Percentiles rank a stretch among this genome's conserved stretches.
Evolutionary conservation across 2,329 filamentous ascomycete genomes (phyloP).

Genomic region (Ophiosphaerella narmari): DNA sequence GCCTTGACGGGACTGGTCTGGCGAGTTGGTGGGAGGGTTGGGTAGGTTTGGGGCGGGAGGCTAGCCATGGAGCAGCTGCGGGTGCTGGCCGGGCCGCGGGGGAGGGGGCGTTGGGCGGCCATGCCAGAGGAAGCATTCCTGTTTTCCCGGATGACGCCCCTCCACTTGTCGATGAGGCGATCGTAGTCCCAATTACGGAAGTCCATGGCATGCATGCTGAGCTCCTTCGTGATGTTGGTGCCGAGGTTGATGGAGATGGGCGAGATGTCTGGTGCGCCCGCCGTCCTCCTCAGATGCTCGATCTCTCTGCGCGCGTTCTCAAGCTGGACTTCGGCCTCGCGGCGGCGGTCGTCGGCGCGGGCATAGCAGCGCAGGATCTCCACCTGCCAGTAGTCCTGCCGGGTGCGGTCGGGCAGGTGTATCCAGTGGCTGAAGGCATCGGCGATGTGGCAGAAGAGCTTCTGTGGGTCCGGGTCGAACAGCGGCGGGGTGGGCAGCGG

Average conservation of each 20-base stretch:
- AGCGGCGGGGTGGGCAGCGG: constrained; percentile 45
- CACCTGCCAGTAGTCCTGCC: constrained; percentile 52
- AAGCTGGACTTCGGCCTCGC: constrained; percentile 45
- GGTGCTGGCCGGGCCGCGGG: constrained; percentile 15
- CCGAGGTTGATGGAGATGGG: constrained; percentile 46
- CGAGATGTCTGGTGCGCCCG: constrained; percentile 31
- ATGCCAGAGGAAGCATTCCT: constrained; percentile 33
- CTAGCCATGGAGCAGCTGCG: constrained; percentile 39
- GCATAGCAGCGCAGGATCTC: constrained; percentile 53
- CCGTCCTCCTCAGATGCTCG: constrained; percentile 45
- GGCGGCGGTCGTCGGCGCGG: constrained; percentile 45
- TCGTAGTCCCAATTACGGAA: constrained; percentile 49
- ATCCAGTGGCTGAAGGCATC: constrained; percentile 79
- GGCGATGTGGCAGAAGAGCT: constrained; percentile 75
- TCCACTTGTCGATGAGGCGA: constrained; percentile 48
- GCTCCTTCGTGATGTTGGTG: constrained; percentile 45
- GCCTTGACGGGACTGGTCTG: constrained; percentile 26
- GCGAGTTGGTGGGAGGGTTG: constrained; percentile 16
- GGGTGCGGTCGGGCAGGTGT: constrained; percentile 58
- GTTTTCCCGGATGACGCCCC: constrained; percentile 40
- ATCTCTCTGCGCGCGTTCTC: constrained; percentile 49
- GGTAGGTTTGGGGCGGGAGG: constrained; percentile 29
- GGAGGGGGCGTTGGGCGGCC: constrained; percentile 43
- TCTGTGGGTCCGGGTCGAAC: constrained; percentile 66
- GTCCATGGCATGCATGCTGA: constrained; percentile 43